Base-by-base conservation (phyloP, 2,329 filamentous ascomycete genomes). In the Fusarium ambrosium region DNA sequence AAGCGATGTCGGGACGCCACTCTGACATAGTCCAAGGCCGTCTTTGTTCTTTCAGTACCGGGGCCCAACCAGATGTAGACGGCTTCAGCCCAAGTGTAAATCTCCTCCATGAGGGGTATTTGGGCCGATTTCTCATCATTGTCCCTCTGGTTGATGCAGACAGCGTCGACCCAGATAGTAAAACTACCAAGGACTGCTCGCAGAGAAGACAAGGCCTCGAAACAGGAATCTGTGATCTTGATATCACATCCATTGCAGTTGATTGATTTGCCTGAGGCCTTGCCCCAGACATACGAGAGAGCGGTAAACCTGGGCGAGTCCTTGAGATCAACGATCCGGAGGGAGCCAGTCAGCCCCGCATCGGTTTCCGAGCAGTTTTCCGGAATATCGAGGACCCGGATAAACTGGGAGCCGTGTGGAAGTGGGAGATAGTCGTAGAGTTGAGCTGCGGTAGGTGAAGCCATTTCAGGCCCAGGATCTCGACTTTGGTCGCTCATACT, bases 311-410 rank as follows among this genome's bases (percentile, higher is more conserved):
- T 51, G 22, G 45, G 45, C 3, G 45, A 51, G 22, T 18, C 45
- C 14, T 8, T 27, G 4, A 51, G 45, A 27, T 51, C 3, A 18
- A 51, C 45, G 4, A 27, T 27, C 45, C 45, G 4, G 8, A 51
- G 45, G 22, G 8, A 16, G 16, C 45, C 45, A 16, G 45, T n/a
- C 22, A 51, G 8, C 2, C 45, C 4, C 4, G 10, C 8, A 6
- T 4, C 2, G 14, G 14, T 1, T 2, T 4, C 4, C 14, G 45
- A 27, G 2, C 20, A 11, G 1, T 27, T 27, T 10, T 2, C 22
- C 5, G 14, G 4, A 27, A 51, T 27, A 5, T 51, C 22, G 22
- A 51, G 45, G 1, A 51, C 22, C 4, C 22, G 45, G 22, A 51
- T 18, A 6, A 1, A 11, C 14, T 51, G 22, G 8, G 45, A 6